These are phyloP conservation scores for Thamnidium elegans DNA, from an alignment of 192 early-diverging fungal species.

Conservation along the genomic window DNA sequence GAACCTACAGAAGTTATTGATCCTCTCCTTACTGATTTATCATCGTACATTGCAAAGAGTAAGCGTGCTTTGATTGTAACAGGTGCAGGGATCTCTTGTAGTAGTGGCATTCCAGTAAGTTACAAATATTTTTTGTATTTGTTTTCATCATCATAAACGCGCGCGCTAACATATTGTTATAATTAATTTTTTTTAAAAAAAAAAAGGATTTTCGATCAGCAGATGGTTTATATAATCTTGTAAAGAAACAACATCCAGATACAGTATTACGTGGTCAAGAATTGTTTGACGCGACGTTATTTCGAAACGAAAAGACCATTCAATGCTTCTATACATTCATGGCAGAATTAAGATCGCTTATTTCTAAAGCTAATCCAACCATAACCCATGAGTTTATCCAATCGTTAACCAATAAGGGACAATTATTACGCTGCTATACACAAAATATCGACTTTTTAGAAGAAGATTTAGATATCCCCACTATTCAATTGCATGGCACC, in stretches of 20 bases:
- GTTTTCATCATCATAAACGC: neutral
- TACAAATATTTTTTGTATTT: conserved; percentile 12
- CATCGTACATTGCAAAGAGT: conserved; percentile 33
- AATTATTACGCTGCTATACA: conserved; percentile 90
- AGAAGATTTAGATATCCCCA: conserved; percentile 65
- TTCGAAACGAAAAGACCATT: conserved; percentile 62
- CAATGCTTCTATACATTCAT: conserved; percentile 78
- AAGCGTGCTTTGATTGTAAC: conserved; percentile 68
- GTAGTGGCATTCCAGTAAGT: conserved; percentile 82
- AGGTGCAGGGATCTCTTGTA: conserved; percentile 90
- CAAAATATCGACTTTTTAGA: conserved; percentile 98
- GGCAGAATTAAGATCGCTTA: conserved; percentile 76
- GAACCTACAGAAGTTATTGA: conserved; percentile 33
- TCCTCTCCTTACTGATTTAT: conserved; percentile 30
- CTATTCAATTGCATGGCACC: conserved; percentile 93
- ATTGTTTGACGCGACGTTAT: conserved; percentile 83
- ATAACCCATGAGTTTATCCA: conserved; percentile 87
- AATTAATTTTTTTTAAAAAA: neutral
- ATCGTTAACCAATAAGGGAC: conserved; percentile 64
- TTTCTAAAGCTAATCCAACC: conserved; percentile 71
- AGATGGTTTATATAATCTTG: conserved; percentile 82
- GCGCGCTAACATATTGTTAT: no score
- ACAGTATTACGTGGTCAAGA: conserved; percentile 74
- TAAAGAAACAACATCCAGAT: conserved; percentile 72
- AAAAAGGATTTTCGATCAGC: conserved; percentile 79